phyloP scores from a whole-genome alignment of 148 eudicot species.

The Vaccinium macrocarpon region DNA sequence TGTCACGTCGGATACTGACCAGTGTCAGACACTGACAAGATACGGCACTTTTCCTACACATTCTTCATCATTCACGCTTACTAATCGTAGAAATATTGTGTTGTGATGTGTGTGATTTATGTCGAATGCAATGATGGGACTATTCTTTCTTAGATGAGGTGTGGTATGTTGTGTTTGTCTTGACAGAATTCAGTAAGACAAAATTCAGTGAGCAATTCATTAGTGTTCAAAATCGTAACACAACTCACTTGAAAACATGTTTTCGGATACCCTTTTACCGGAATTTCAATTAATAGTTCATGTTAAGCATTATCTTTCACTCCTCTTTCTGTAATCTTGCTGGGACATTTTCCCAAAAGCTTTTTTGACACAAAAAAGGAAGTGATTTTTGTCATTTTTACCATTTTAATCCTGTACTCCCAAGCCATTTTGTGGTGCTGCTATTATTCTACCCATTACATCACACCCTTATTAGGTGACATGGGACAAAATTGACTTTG shows the following conservation, averaged over 20 bases:
- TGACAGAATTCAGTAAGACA: background rate
- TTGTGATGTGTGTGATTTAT: background rate
- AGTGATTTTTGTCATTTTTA: background rate
- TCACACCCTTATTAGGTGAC: background rate
- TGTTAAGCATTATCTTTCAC: background rate
- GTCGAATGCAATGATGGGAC: background rate
- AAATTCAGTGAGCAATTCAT: background rate
- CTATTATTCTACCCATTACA: background rate
- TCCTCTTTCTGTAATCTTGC: background rate
- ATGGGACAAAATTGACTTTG: background rate
- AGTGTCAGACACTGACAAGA: background rate
- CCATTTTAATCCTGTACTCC: background rate
- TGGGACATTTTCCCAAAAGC: background rate
- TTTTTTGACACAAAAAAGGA: background rate
- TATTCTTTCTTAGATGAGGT: background rate
- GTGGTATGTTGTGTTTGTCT: background rate
- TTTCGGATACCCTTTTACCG: background rate
- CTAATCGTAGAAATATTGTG: background rate
- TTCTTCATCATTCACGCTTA: background rate
- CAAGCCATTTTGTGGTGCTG: background rate
- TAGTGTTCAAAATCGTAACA: background rate
- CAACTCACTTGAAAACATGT: background rate
- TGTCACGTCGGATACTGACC: background rate
- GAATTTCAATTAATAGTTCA: background rate
- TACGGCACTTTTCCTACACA: background rate